Evolutionary conservation across 345 rosid species (phyloP), one percentile per base, ranked within the genome.

Genomic region (Melaleuca alternifolia): DNA sequence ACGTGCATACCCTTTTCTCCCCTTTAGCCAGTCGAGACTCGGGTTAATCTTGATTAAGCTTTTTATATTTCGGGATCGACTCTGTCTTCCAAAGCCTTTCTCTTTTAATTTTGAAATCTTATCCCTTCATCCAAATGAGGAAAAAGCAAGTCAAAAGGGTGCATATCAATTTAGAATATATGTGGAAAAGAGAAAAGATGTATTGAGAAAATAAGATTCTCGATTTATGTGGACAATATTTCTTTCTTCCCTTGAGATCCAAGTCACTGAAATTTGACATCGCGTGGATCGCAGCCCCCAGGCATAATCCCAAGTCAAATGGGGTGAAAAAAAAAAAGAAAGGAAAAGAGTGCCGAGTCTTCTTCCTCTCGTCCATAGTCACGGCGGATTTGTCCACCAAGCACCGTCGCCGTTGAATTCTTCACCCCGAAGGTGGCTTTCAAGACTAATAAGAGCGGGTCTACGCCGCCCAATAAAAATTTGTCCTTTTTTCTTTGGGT

Each of bases 71-170:
- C 11, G 1, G 26, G 26, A 21, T 54, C 26, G 26, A 23, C 57
- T 8, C 20, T 23, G 57, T 21, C 57, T 54, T 21, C 10, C 57
- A 21, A 54, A 24, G 57, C 24, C 10, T 23, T 23, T 54, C 21
- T 37, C 79, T 5, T 9, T 4, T 6, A 6, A 6, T 4, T 11
- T 6, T 7, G 2, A 37, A 48, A 71, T 33, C 41, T 3, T 7
- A 0, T 18, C 12, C 1, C 9, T 9, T 71, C 1, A 0, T 24
- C 26, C 1, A 2, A 37, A 0, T 2, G 81, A 10, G 13, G 33
- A 4, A 71, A 37, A 9, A 5, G 37, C 0, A 48, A 37, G 10
- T 41, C 41, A 18, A 18, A 37, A 71, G 3, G 13, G 23, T 30
- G 8, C 44, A 8, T 4, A 16, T 62, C 8, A 9, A 62, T 30